These are phyloP conservation scores for Halophytophthora batemanensis DNA, from an alignment of 352 stramenopile species.

Conservation along the genomic window DNA sequence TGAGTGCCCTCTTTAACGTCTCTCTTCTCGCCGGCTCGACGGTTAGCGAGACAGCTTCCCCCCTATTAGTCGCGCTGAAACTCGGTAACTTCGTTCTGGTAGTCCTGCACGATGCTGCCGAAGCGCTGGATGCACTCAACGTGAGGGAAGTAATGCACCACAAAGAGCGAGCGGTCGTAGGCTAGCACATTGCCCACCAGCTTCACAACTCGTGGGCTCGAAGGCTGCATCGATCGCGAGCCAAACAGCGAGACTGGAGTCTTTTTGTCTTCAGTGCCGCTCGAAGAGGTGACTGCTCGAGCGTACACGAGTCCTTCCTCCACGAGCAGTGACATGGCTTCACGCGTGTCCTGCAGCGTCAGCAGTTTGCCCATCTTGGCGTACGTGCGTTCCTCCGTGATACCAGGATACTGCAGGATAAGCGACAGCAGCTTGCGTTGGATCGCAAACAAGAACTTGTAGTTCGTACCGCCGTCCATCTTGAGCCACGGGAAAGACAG, in stretches of 20 bases:
- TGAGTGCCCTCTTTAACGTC: too few relatives aligned
- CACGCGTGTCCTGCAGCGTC: conserved; percentile 68
- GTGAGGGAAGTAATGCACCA: conserved; percentile 75
- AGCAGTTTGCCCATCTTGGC: conserved; percentile 58
- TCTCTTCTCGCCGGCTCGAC: too few relatives aligned
- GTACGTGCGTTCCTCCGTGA: conserved; percentile 54
- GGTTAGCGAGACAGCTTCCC: too few relatives aligned
- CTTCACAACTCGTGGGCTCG: conserved; percentile 32
- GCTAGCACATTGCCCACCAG: conserved; percentile 37
- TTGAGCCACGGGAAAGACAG: conserved; percentile 80
- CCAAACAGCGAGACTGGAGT: conserved; percentile 31
- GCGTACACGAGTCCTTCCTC: conserved; percentile 72
- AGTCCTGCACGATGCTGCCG: conserved; percentile 71
- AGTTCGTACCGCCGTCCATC: conserved; percentile 76
- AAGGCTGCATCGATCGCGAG: conserved; percentile 10
- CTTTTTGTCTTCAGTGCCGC: conserved; percentile 1
- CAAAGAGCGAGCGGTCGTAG: conserved; percentile 44
- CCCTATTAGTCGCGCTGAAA: conserved; percentile 15
- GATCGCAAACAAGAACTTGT: conserved; percentile 71
- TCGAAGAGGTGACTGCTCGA: conserved; percentile 24
- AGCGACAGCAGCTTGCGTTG: conserved; percentile 68
- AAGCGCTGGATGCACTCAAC: conserved; percentile 80
- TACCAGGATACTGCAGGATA: conserved; percentile 52
- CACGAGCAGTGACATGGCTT: conserved; percentile 64
- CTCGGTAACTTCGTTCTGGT: conserved; percentile 47